These are phyloP conservation scores for Fraxinus dipetala DNA, from an alignment of 305 asterid species.

Conservation along the genomic window DNA sequence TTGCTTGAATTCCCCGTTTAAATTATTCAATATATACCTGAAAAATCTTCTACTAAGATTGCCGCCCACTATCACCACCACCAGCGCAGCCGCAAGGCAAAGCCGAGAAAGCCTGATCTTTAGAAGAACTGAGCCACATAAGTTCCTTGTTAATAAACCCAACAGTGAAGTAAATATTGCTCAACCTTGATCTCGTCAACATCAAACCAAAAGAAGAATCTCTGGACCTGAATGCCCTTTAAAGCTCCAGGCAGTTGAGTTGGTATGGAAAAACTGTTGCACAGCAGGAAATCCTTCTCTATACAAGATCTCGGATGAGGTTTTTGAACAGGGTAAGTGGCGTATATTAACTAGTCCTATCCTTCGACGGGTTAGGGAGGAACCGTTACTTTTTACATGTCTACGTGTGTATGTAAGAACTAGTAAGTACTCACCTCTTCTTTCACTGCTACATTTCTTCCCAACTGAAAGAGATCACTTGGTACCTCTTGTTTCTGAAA, in stretches of 20 bases:
- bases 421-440: slow-evolving; percentile 45
- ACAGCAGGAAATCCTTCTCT: slow-evolving; percentile 1
- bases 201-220: slow-evolving; percentile 27
- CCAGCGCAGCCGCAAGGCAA: neutral
- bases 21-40: slow-evolving; percentile 36
- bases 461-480: slow-evolving; percentile 42
- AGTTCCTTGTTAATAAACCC: slow-evolving; percentile 79
- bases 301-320: neutral
- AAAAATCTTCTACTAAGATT: slow-evolving; percentile 31
- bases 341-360: neutral
- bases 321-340: neutral
- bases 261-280: neutral
- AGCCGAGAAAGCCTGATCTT: neutral
- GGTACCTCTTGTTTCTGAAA: slow-evolving; percentile 66
- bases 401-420: neutral
- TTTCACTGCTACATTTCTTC: slow-evolving; percentile 31
- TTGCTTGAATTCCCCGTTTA: neutral
- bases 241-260: neutral
- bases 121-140: slow-evolving; percentile 68
- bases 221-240: neutral
- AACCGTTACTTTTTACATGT: neutral
- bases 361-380: neutral
- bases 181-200: slow-evolving; percentile 78
- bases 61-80: neutral
- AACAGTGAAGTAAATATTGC: slow-evolving; percentile 30